These are phyloP conservation scores for Ceratocystis destructans DNA, from an alignment of 2,329 filamentous ascomycete genomes.

Conservation along the genomic window DNA sequence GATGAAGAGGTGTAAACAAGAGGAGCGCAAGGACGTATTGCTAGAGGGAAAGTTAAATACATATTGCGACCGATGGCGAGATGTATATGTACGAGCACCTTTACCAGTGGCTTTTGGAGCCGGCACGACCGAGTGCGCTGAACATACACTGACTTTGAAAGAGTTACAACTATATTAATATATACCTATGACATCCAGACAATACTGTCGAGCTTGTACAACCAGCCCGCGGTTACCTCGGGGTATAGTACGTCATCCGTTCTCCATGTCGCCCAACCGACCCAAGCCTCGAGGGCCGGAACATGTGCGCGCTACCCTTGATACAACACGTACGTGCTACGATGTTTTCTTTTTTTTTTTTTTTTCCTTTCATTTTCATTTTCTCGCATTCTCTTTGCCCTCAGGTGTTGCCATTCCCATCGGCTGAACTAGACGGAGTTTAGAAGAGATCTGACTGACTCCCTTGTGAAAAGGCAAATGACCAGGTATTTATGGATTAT, in stretches of 20 bases:
- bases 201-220: background rate
- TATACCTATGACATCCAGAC: background rate
- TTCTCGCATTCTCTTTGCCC: background rate
- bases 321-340: background rate
- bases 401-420: background rate
- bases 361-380: too few species aligned
- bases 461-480: background rate
- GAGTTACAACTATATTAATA: background rate
- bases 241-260: background rate
- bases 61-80: background rate
- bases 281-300: background rate
- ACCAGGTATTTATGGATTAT: background rate
- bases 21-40: background rate
- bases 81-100: background rate
- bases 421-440: background rate
- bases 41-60: background rate
- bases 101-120: background rate
- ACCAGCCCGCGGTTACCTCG: background rate
- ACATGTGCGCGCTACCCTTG: background rate
- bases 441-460: background rate
- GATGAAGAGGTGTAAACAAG: slow-evolving; percentile 42
- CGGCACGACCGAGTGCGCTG: background rate
- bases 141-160: background rate
- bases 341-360: background rate
- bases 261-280: background rate